phyloP scores from a whole-genome alignment of 768 basidiomycete genomes.

The Termitomyces sp. region DNA sequence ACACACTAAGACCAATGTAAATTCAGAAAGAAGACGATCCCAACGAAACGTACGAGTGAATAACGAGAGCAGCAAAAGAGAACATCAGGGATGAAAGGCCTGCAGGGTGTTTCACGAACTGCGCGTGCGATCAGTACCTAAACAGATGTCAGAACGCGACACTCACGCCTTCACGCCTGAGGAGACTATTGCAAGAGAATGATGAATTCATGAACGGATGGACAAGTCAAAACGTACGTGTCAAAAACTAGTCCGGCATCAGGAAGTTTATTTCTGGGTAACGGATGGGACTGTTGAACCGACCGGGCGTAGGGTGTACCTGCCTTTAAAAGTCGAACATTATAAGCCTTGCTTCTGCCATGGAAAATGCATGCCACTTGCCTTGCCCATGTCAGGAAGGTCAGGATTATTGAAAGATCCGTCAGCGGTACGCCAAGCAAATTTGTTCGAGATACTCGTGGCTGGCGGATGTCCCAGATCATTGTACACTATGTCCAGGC shows the following conservation, averaged over 20 bases:
- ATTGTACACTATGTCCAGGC: slow-evolving; percentile 54
- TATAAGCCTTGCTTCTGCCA: background rate
- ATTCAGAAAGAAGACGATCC: background rate
- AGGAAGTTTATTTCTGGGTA: slow-evolving; percentile 66
- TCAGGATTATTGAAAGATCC: slow-evolving; percentile 73
- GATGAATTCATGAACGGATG: background rate
- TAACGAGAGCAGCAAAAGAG: slow-evolving; percentile 76
- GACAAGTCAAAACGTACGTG: slow-evolving; percentile 34
- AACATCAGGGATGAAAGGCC: slow-evolving; percentile 81
- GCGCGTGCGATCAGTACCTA: background rate
- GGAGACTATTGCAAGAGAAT: slow-evolving; percentile 27
- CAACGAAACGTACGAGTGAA: slow-evolving; percentile 50
- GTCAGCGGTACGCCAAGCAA: slow-evolving; percentile 70
- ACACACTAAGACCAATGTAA: slow-evolving; percentile 44
- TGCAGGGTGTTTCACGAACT: slow-evolving; percentile 75
- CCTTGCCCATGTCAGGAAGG: slow-evolving; percentile 67
- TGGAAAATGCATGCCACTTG: slow-evolving; percentile 7
- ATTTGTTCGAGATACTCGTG: slow-evolving; percentile 58
- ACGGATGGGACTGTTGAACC: slow-evolving; percentile 63
- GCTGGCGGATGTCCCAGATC: slow-evolving; percentile 78
- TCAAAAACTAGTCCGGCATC: slow-evolving; percentile 82
- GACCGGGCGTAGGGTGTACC: slow-evolving; percentile 78
- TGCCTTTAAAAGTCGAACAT: slow-evolving; percentile 30
- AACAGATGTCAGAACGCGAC: background rate
- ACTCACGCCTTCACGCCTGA: slow-evolving; percentile 64